Evolutionary conservation across 1,139 yeast genomes (phyloP), one percentile per base, ranked within the genome.

Genomic region (Cylindricascospora bacillispora): DNA sequence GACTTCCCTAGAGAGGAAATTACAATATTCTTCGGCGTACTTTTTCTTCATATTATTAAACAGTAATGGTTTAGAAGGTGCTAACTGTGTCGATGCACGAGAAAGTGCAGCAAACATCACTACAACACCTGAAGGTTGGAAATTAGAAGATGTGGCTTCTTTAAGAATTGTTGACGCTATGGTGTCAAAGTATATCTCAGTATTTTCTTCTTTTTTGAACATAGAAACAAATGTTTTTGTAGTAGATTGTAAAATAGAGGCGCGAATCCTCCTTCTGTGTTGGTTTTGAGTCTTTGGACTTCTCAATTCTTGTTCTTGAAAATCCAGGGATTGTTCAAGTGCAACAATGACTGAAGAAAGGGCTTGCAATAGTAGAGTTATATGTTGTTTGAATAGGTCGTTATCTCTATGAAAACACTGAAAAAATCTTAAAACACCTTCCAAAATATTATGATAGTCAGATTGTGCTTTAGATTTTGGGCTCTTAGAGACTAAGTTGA

Each of bases 191-290:
- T 32, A 29, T 3, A 27, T 31, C 5, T 27, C 26, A 2, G 35
- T 28, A 11, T 33, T 32, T 6, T 29, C 32, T 17, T 31, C 29
- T 3, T 34, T 24, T 16, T 39, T 40, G 13, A 56, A 36, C 15
- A 44, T 32, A 1, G 28, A 25, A 4, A 37, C 41, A n/a, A 59
- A 43, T 1, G 48, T 32, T 22, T 39, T 42, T 10, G 41, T 40
- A n/a, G 67, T 53, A 6, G 64, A 56, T 11, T 61, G 55, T 25
- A 67, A 40, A 7, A 65, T 58, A 5, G 72, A 56, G 6, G 55
- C 54, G 40, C 65, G 51, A 18, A 73, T 56, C 52, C 81, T 68
- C 34, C 51, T 54, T 36, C 61, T 63, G 45, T 70, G 79, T 34
- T 57, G 52, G 17, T 53, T 56, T 22, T 52, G 54, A 15, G 43